A percentile compares a stretch with the other conserved stretches of the same genome.
phyloP scores from a whole-genome alignment of 2,329 filamentous ascomycete species.

The Tolypocladium sp. region DNA sequence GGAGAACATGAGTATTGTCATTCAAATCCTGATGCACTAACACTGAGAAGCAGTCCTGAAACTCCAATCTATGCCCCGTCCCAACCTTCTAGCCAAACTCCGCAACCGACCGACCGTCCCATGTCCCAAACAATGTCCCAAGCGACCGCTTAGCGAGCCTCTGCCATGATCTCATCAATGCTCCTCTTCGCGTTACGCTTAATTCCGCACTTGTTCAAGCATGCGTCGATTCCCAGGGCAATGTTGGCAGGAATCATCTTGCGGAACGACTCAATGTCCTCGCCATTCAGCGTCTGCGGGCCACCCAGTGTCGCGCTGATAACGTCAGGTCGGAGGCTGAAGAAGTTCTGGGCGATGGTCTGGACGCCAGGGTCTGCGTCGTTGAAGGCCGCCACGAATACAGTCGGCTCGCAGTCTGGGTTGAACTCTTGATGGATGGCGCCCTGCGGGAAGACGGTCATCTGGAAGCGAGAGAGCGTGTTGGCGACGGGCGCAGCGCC shows the following conservation, averaged over 20 bases:
- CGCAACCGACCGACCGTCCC: background rate
- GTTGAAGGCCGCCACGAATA: slow-evolving; percentile 39
- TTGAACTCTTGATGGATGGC: slow-evolving; percentile 42
- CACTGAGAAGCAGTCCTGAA: background rate
- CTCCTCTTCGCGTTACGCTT: slow-evolving; percentile 22
- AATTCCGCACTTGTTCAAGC: slow-evolving; percentile 38
- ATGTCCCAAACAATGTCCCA: background rate
- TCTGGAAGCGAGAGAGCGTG: slow-evolving; percentile 28
- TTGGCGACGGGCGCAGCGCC: slow-evolving; percentile 26
- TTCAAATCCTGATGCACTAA: background rate
- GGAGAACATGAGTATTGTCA: background rate
- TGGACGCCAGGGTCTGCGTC: slow-evolving; percentile 35
- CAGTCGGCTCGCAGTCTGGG: slow-evolving; percentile 35
- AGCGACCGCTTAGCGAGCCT: background rate
- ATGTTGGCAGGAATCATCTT: slow-evolving; percentile 35
- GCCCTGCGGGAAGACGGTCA: slow-evolving; percentile 40
- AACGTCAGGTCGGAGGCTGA: slow-evolving; percentile 29
- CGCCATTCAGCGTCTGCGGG: slow-evolving; percentile 23
- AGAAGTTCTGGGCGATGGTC: slow-evolving; percentile 37
- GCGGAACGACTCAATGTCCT: slow-evolving; percentile 30
- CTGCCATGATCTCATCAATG: slow-evolving; percentile 10
- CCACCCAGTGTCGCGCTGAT: slow-evolving; percentile 27
- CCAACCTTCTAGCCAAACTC: background rate
- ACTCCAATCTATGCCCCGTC: background rate
- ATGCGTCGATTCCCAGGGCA: slow-evolving; percentile 40